These are phyloP conservation scores for Meyerozyma athensensis DNA, from an alignment of 1,139 yeast species.

Conservation along the genomic window DNA sequence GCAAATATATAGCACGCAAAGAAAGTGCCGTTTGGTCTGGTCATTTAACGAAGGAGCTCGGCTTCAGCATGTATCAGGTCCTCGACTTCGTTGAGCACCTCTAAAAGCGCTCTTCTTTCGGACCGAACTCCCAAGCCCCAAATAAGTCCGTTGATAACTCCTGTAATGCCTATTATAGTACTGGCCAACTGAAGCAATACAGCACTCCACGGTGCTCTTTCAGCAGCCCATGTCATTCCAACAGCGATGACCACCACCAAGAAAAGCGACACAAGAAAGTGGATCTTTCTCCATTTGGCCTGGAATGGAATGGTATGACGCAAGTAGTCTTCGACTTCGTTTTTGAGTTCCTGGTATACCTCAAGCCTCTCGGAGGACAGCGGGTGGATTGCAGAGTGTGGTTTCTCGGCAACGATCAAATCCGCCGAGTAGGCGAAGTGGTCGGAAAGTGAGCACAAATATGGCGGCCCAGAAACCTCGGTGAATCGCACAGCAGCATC, in stretches of 20 bases:
- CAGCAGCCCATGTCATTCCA: constrained; percentile 58
- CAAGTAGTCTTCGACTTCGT: constrained; percentile 52
- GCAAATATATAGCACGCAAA: no score
- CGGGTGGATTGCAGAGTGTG: not conserved
- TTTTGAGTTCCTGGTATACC: constrained; percentile 53
- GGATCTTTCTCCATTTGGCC: constrained; percentile 57
- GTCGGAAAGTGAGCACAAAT: constrained; percentile 75
- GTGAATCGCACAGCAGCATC: constrained; percentile 70
- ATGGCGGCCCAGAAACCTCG: constrained; percentile 52
- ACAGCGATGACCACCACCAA: constrained; percentile 49
- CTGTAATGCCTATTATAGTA: constrained; percentile 55
- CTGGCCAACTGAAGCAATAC: constrained; percentile 52
- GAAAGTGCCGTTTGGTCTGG: no score
- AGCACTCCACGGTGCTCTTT: constrained; percentile 52
- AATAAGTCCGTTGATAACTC: constrained; percentile 71
- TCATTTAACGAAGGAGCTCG: no score
- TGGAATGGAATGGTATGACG: constrained; percentile 55
- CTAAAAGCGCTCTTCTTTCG: constrained; percentile 73
- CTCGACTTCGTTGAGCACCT: constrained; percentile 56
- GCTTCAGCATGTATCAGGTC: constrained; percentile 26
- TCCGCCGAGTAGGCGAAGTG: constrained; percentile 85
- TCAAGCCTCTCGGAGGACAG: constrained; percentile 19
- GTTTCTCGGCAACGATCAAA: constrained; percentile 17
- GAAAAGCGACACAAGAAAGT: constrained; percentile 55
- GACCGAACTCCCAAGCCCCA: constrained; percentile 74